phyloP scores from a whole-genome alignment of 208 protist genomes.

The Endotrypanum monterogeii region DNA sequence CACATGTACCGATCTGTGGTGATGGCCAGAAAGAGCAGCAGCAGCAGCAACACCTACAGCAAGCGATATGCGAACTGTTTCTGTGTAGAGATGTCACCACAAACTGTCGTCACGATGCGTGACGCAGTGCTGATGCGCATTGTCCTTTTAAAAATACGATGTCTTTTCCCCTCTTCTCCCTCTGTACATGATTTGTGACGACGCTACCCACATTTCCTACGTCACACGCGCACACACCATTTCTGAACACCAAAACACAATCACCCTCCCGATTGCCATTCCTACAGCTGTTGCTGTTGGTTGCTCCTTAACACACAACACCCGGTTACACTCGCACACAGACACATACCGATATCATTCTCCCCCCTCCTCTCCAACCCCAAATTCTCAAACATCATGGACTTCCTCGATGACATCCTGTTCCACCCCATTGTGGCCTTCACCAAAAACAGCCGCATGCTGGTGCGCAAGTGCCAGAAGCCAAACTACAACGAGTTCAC shows the following conservation, averaged over 20 bases:
- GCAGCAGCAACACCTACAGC: not conserved
- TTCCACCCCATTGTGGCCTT: constrained; percentile 82
- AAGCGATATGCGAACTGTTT: not conserved
- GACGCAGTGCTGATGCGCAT: not conserved
- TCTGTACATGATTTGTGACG: not conserved
- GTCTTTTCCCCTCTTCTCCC: not conserved
- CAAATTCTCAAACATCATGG: constrained; percentile 50
- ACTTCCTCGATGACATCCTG: constrained; percentile 82
- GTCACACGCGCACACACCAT: not conserved
- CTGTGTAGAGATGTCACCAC: not conserved
- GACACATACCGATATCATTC: not conserved
- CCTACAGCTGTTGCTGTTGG: not conserved
- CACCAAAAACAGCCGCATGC: constrained; percentile 87
- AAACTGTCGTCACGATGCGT: not conserved
- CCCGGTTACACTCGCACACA: not conserved
- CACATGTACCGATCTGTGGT: not conserved
- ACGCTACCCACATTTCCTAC: not conserved
- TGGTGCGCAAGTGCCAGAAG: constrained; percentile 92
- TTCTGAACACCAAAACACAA: not conserved
- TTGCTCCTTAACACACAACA: not conserved
- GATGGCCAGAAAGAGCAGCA: not conserved
- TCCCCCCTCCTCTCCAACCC: not conserved
- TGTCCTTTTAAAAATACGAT: not conserved
- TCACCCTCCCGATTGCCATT: not conserved
- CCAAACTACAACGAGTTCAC: constrained; percentile 94